phyloP scores from a whole-genome alignment of 305 asterid species.

The Fraxinus sp. region DNA sequence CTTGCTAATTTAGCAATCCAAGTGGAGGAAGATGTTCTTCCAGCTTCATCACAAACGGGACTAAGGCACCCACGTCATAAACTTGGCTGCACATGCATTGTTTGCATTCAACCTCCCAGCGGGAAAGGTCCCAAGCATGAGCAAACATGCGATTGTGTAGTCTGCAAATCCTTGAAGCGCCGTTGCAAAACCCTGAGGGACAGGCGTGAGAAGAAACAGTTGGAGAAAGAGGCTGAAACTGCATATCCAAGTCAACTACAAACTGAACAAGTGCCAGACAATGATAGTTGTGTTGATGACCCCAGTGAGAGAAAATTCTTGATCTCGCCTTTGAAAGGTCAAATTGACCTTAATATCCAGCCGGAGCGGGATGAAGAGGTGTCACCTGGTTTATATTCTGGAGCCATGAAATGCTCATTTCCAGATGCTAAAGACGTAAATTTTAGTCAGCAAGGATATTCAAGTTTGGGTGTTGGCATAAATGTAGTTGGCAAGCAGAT shows the following conservation, averaged over 20 bases:
- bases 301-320: constrained; percentile 25
- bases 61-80: constrained; percentile 78
- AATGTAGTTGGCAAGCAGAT: constrained; percentile 31
- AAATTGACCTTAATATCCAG: constrained; percentile 80
- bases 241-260: constrained; percentile 6
- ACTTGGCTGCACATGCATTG: constrained; percentile 73
- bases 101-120: constrained; percentile 85
- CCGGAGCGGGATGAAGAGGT: constrained; percentile 79
- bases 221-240: constrained; percentile 50
- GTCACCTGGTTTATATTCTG: constrained; percentile 45
- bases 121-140: constrained; percentile 66
- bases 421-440: constrained; percentile 27
- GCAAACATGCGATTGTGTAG: constrained; percentile 63
- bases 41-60: constrained; percentile 47
- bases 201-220: constrained; percentile 54
- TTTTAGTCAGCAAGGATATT: constrained; percentile 37
- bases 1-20: constrained; percentile 65
- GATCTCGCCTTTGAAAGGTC: constrained; percentile 56
- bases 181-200: constrained; percentile 57
- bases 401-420: constrained; percentile 21
- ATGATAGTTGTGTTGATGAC: constrained; percentile 25
- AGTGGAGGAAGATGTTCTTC: constrained; percentile 46
- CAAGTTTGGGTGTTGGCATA: constrained; percentile 27
- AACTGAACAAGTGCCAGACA: constrained; percentile 30
- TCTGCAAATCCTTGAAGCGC: constrained; percentile 60